A percentile compares a stretch with the other conserved stretches of the same genome.
These are phyloP conservation scores for Schizophyllum commune DNA, from an alignment of 1,284 basidiomycete species.

Conservation along the genomic window DNA sequence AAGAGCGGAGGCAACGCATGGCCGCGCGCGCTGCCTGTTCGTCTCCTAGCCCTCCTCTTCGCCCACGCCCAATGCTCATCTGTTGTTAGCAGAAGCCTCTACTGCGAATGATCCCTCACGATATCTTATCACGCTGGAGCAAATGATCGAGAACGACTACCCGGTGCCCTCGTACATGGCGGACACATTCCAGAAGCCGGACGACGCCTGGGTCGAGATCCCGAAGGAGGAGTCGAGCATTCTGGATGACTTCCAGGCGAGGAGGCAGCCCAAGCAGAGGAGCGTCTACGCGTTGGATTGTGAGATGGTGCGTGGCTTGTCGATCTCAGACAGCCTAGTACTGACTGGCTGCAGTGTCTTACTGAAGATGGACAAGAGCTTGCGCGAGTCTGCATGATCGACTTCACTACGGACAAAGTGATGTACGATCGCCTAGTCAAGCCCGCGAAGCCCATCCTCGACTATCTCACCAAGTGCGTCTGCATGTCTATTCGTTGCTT, in stretches of 20 bases:
- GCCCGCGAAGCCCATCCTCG: conserved; percentile 71
- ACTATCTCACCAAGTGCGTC: conserved; percentile 79
- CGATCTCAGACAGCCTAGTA: background rate
- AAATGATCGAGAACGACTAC: conserved; percentile 90
- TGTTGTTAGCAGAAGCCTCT: conserved; percentile 46
- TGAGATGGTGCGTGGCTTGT: conserved; percentile 68
- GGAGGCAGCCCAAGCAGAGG: conserved; percentile 18
- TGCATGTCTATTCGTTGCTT: background rate
- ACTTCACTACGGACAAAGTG: conserved; percentile 61
- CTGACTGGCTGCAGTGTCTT: conserved; percentile 47
- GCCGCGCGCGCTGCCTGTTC: conserved; percentile 48
- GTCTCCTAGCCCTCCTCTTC: conserved; percentile 15
- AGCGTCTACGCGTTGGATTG: conserved; percentile 77
- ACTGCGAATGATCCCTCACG: conserved; percentile 54
- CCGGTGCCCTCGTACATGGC: conserved; percentile 75
- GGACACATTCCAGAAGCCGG: conserved; percentile 54
- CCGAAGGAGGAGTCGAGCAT: conserved; percentile 38
- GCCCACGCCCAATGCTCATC: conserved; percentile 2
- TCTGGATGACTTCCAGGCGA: conserved; percentile 16
- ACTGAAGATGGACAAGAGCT: conserved; percentile 86
- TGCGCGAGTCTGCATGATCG: conserved; percentile 76
- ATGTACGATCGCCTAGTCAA: conserved; percentile 85
- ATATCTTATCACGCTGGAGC: conserved; percentile 70
- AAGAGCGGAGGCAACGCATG: conserved; percentile 67
- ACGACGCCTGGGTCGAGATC: conserved; percentile 66